A percentile compares a stretch with the other conserved stretches of the same genome.
phyloP scores from a whole-genome alignment of 768 basidiomycete genomes.

The Gloeophyllum trabeum region DNA sequence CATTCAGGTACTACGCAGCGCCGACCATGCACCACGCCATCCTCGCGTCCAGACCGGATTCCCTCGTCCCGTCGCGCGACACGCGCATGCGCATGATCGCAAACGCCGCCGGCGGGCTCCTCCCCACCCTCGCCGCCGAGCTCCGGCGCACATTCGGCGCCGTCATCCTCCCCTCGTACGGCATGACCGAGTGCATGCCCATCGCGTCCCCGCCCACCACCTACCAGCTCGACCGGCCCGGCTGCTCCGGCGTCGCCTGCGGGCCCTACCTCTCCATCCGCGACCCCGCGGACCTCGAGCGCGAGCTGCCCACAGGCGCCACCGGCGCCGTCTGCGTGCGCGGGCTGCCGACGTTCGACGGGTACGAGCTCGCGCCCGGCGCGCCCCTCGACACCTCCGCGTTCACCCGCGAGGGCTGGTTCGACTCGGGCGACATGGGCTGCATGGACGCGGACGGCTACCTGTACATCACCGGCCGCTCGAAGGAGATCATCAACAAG shows the following conservation, averaged over 20 bases:
- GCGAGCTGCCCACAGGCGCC: constrained; percentile 24
- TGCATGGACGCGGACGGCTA: constrained; percentile 34
- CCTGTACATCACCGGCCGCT: constrained; percentile 41
- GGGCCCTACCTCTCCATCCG: constrained; percentile 36
- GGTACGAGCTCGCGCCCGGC: constrained; percentile 32
- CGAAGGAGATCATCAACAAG: constrained; percentile 51
- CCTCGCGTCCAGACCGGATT: constrained; percentile 23
- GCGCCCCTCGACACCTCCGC: constrained; percentile 32
- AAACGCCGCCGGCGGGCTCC: constrained; percentile 41
- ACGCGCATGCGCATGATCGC: constrained; percentile 33
- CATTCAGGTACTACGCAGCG: constrained; percentile 34
- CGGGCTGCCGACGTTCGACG: constrained; percentile 40
- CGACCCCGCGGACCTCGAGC: constrained; percentile 22
- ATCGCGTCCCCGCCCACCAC: constrained; percentile 32
- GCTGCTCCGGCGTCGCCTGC: constrained; percentile 35
- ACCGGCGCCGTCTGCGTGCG: constrained; percentile 44
- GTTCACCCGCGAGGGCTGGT: constrained; percentile 41
- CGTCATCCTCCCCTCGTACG: constrained; percentile 47
- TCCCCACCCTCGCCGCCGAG: constrained; percentile 37
- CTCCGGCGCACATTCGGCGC: constrained; percentile 39
- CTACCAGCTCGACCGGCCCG: constrained; percentile 33
- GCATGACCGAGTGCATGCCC: constrained; percentile 49
- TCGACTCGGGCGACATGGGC: constrained; percentile 37
- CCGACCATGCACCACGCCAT: constrained; percentile 42
- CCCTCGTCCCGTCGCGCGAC: constrained; percentile 19